Evolutionary conservation across 768 basidiomycete genomes (phyloP), one percentile per base, ranked within the genome.

Genomic region (Suillus subalutaceus): DNA sequence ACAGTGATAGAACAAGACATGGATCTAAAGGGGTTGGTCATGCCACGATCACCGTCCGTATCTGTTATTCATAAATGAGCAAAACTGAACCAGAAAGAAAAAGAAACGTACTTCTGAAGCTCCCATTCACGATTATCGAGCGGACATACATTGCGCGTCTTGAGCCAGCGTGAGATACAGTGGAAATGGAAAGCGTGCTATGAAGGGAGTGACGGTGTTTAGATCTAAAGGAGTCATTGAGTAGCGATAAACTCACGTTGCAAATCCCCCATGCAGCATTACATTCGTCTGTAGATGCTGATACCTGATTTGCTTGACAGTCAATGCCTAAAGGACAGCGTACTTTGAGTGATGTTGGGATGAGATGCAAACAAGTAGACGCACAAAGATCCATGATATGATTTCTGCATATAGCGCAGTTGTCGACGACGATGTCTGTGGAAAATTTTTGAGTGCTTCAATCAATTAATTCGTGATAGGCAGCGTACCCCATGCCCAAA

Each of bases 131-230:
- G 87, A 79, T 97, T 97, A 79, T 97, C 96, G 67, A 97, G 79
- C 5, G 95, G 95, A 77, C 95, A 97, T 38, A 96, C 95, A 72
- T 97, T 96, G 70, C 95, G 85, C 26, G 97, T 99, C 85, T 99
- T 99, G 68, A 99, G 85, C 97, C 97, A 99, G 55, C 97, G 89
- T 10, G 96, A 97, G 77, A 99, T 99, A 79, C 97, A 99, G 78
- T 99, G 97, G 82, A 99, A 99, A 81, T 99, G 97, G 85, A 99
- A 99, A 5, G 97, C 97, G 76, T 99, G 97, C 96, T 96, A 38
- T 32, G 16, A 12, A 44, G 30, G 13, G 35, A 70, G 41, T 64
- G 41, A n/a, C 53, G 6, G 7, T 18, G 15, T 38, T 15, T 32
- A 13, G 56, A n/a, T 62, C 41, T n/a, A 13, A 60, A 30, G 18